Evolutionary conservation across 441 rosid genomes (phyloP), one percentile per base, ranked within the genome.

Genomic region (Syzygium syzygioides): DNA sequence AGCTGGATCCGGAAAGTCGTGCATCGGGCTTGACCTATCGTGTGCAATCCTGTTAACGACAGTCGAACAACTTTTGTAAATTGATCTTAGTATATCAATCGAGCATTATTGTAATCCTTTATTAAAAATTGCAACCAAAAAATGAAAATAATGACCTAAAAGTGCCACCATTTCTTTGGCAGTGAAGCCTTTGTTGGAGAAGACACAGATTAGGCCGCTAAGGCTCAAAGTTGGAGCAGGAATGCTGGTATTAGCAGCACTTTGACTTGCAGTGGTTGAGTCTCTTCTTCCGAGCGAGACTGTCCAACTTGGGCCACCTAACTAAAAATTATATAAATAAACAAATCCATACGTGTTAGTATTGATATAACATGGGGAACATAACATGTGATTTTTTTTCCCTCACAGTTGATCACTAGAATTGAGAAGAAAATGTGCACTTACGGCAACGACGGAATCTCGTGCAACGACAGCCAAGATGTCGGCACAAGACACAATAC

Each of bases 91-190:
- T 37, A 11, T 6, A 11, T 37, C 50, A 7, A 3, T 37, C 5
- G 5, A 71, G n/a, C 83, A 11, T 71, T 37, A 30, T 64, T 64
- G 30, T 15, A 64, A 3, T 14, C 37, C 5, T 37, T 71, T 12
- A 37, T 20, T 68, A 54, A 8, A 54, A 53, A 59, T 18, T 53
- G 37, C 37, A 18, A 53, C 20, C 45, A 26, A 17, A 11, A 25
- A 52, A 25, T 1, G 2, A 59, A 57, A 34, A 34, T 1, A 68
- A 54, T 23, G 53, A 88, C 90, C 88, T 52, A 88, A 89, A 15
- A 89, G 90, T 32, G 86, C 88, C 20, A 89, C 88, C 90, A 89
- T 66, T 25, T 88, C 88, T 79, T 89, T 86, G 48, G 88, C 79
- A 7, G 90, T 55, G 68, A 89, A 86, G n/a, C 88, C 88, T 53